Evolutionary conservation across 2,329 filamentous ascomycete species (phyloP), one percentile per base, ranked within the genome.

Genomic region (Penicillium sp.): DNA sequence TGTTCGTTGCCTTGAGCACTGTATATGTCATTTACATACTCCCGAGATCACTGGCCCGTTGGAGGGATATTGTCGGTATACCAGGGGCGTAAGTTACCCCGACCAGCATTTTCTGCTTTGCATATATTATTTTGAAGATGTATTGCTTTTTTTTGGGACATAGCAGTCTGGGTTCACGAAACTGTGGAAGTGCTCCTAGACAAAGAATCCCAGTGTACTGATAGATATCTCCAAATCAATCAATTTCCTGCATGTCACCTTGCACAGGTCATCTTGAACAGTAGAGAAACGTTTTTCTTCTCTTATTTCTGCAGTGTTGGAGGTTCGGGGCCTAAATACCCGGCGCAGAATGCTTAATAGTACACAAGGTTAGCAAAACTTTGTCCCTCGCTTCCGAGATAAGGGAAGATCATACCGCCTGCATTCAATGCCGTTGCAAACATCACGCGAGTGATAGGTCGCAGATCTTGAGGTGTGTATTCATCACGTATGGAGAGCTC

Each of bases 391-490:
- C 5, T 22, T 41, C 6, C 39, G 19, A 11, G 6, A 3, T 24
- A 35, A n/a, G 24, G 5, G 16, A 16, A 16, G 13, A 26, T 73
- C 80, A 79, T 63, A 84, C 82, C 80, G 62, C 83, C 83, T 5
- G 82, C 80, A 49, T 83, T 76, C 61, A 85, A 62, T 33, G 82
- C 82, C 5, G 82, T 74, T 14, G 83, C 80, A 71, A 83, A 84
- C 83, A 86, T 86, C 39, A 82, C 82, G 22, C 76, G 68, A 5
- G 81, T 84, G 41, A 86, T 86, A 0, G 83, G 82, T 45, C 74
- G 70, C 60, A 85, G 63, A 46, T 82, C 80, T 5, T 75, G 66
- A 14, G 76, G 71, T 1, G 75, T 68, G 21, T 71, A 61, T 16
- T 63, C 62, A 22, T 68, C 59, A 3, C 69, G 63, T 47, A 74